phyloP scores from a whole-genome alignment of 1,284 basidiomycete species.

The Veloboletus limbatus region DNA sequence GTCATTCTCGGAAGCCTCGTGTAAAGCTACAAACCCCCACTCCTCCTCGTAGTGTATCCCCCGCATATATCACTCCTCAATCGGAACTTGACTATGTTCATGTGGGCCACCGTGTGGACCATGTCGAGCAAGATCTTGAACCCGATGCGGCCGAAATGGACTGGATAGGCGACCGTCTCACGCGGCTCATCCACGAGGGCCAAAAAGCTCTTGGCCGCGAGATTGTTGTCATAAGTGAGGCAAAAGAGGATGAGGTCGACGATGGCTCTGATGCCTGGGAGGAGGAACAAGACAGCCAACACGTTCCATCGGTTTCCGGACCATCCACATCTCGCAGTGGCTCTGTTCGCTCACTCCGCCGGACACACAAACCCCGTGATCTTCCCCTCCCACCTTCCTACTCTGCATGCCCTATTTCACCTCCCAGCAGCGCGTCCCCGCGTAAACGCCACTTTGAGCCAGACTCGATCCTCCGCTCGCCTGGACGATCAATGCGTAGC shows the following conservation, averaged over 20 bases:
- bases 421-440: slow-evolving; percentile 33
- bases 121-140: slow-evolving; percentile 25
- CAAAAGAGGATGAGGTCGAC: slow-evolving; percentile 67
- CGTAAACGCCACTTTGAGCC: slow-evolving; percentile 31
- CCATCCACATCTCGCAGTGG: slow-evolving; percentile 25
- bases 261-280: slow-evolving; percentile 71
- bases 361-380: slow-evolving; percentile 29
- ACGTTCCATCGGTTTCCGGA: slow-evolving; percentile 9
- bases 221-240: slow-evolving; percentile 70
- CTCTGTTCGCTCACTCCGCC: slow-evolving; percentile 30
- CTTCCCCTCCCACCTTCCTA: slow-evolving; percentile 31
- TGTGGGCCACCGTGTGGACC: slow-evolving; percentile 13
- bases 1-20: slow-evolving; percentile 35
- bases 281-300: slow-evolving; percentile 42
- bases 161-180: slow-evolving; percentile 67
- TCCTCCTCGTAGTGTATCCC: slow-evolving; percentile 28
- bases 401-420: slow-evolving; percentile 26
- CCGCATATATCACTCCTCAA: slow-evolving; percentile 30
- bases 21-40: slow-evolving; percentile 25
- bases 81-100: slow-evolving; percentile 41
- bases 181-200: slow-evolving; percentile 69
- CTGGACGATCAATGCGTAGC: slow-evolving; percentile 16
- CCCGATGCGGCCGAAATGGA: slow-evolving; percentile 54
- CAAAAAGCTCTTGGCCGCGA: slow-evolving; percentile 67
- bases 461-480: slow-evolving; percentile 18